A percentile compares a stretch with the other conserved stretches of the same genome.
These are phyloP conservation scores for Aspergillus pseudotamarii DNA, from an alignment of 2,329 filamentous ascomycete genomes.

Conservation along the genomic window DNA sequence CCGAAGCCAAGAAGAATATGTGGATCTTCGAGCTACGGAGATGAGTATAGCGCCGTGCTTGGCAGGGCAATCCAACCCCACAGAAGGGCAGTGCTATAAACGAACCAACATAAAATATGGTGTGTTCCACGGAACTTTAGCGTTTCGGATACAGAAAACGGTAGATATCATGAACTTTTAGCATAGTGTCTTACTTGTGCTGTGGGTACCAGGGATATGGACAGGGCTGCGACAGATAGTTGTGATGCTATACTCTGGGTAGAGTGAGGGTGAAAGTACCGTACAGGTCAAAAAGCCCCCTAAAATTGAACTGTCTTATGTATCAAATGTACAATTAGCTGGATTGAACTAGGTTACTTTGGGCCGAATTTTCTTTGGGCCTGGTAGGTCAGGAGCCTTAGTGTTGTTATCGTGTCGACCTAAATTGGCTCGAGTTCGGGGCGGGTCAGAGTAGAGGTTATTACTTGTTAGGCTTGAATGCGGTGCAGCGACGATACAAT, in stretches of 20 bases:
- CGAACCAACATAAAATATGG: neutral
- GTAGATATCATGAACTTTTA: neutral
- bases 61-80: neutral
- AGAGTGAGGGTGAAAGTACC: too few species aligned
- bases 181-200: neutral
- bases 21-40: neutral
- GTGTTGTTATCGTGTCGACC: too few species aligned
- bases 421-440: too few species aligned
- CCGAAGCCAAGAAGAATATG: neutral
- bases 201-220: neutral
- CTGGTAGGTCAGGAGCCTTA: too few species aligned
- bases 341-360: too few species aligned
- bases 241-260: neutral
- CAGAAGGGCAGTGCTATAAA: neutral
- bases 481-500: too few species aligned
- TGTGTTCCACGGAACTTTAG: neutral
- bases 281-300: too few species aligned
- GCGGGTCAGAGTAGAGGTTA: too few species aligned
- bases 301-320: too few species aligned
- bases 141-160: neutral
- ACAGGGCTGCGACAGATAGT: neutral
- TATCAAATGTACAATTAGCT: too few species aligned
- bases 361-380: too few species aligned
- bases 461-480: too few species aligned
- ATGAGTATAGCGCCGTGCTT: neutral